A percentile compares a stretch with the other conserved stretches of the same genome.
Conservation (phyloP, 441 rosid species). For the Adansonia madagascariensis region DNA sequence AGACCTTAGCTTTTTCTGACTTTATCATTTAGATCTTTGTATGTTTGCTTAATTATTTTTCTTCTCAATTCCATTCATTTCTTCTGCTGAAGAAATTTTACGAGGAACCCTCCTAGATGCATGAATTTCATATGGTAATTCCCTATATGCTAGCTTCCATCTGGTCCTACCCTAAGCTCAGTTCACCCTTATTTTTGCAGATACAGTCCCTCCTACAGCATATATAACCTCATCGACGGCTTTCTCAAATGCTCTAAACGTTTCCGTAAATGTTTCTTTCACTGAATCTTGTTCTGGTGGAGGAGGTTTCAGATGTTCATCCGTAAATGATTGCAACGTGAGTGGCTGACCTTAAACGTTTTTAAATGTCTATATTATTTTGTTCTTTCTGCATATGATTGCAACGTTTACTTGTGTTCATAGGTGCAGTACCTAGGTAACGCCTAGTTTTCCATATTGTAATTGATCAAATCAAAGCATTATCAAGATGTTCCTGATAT, state of each 20-base stretch:
- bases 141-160: background rate
- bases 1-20: background rate
- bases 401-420: background rate
- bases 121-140: background rate
- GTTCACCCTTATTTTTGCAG: slow-evolving; percentile 49
- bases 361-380: slow-evolving; percentile 7
- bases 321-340: slow-evolving; percentile 84
- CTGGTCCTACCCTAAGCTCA: slow-evolving; percentile 25
- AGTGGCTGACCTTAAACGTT: slow-evolving; percentile 55
- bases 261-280: slow-evolving; percentile 77
- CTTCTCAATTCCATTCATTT: background rate
- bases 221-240: slow-evolving; percentile 58
- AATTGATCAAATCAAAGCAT: slow-evolving; percentile 1
- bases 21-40: background rate
- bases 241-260: slow-evolving; percentile 74
- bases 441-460: background rate
- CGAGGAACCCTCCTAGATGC: background rate
- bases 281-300: slow-evolving; percentile 71
- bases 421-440: slow-evolving; percentile 17
- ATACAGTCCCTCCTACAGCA: slow-evolving; percentile 83
- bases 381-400: slow-evolving; percentile 1
- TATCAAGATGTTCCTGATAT: background rate
- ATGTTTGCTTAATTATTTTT: background rate
- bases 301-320: slow-evolving; percentile 83
- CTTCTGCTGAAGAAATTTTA: background rate